These are phyloP conservation scores for Plasmodium vivax DNA, from an alignment of 169 alveolate species.

Conservation along the genomic window DNA sequence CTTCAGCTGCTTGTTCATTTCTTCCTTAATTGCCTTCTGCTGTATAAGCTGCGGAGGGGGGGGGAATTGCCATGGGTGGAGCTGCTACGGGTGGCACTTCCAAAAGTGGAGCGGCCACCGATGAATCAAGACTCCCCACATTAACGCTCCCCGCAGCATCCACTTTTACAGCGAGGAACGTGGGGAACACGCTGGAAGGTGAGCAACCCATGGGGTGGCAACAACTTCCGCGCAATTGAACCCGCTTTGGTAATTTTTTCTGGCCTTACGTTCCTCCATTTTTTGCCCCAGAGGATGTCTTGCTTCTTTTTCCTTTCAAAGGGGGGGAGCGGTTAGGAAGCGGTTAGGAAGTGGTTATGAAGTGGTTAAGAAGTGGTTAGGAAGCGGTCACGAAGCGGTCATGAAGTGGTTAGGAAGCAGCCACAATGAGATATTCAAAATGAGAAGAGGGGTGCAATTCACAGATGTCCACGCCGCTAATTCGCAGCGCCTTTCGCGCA, in stretches of 20 bases:
- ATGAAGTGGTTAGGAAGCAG: background rate
- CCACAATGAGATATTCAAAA: background rate
- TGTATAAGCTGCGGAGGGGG: slow-evolving; percentile 34
- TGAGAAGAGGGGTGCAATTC: background rate
- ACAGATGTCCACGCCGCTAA: background rate
- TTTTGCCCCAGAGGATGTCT: slow-evolving; percentile 63
- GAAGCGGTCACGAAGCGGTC: too few species aligned
- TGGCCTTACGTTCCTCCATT: slow-evolving; percentile 65
- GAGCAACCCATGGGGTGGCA: background rate
- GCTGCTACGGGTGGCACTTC: background rate
- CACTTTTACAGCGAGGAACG: background rate
- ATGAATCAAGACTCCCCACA: background rate
- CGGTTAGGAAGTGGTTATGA: too few species aligned
- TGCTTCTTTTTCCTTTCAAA: slow-evolving; percentile 62
- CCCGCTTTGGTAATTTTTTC: background rate
- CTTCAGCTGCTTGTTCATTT: slow-evolving; percentile 60
- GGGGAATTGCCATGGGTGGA: background rate
- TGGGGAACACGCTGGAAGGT: background rate
- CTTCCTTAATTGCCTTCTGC: slow-evolving; percentile 66
- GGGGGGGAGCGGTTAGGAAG: background rate
- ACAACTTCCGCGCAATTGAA: background rate
- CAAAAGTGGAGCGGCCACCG: background rate
- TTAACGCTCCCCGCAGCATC: background rate
- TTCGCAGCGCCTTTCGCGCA: background rate
- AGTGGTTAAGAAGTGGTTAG: too few species aligned